A percentile compares a stretch with the other conserved stretches of the same genome.
Evolutionary conservation across 306 rosid species (phyloP).

Genomic region (Corylus avellana): DNA sequence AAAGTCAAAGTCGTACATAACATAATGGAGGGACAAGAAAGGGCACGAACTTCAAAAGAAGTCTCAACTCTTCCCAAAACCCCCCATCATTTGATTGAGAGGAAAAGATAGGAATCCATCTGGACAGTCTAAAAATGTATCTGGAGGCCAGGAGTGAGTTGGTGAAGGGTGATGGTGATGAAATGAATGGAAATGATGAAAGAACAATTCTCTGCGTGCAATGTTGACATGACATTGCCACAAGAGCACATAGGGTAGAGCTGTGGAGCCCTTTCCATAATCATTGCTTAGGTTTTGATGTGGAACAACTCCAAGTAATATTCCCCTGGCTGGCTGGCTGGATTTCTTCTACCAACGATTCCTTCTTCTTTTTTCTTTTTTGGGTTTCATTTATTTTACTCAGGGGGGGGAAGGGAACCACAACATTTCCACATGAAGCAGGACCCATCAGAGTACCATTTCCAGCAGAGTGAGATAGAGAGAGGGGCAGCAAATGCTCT

Average conservation of each 20-base stretch:
- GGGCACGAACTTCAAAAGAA: no score
- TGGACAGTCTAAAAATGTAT: no score
- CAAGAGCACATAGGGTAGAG: background rate
- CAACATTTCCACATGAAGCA: background rate
- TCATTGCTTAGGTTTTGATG: constrained; percentile 23
- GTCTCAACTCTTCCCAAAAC: no score
- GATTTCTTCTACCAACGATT: constrained; percentile 18
- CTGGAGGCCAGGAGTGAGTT: no score
- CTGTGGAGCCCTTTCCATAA: constrained; percentile 42
- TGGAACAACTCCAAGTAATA: constrained; percentile 27
- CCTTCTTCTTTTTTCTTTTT: background rate
- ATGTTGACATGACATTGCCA: background rate
- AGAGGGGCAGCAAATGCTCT: background rate
- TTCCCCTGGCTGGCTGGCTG: constrained; percentile 30
- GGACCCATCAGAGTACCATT: background rate
- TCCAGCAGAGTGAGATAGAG: background rate
- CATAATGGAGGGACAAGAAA: no score
- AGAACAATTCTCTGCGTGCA: no score
- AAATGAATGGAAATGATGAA: no score
- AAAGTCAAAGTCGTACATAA: no score
- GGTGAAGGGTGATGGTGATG: no score
- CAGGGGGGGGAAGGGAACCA: background rate
- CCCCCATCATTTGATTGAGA: no score
- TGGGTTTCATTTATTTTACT: no score
- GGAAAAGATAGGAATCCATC: no score